These are phyloP conservation scores for Xerophyta viscosa DNA, from an alignment of 106 monocot species.

Conservation along the genomic window DNA sequence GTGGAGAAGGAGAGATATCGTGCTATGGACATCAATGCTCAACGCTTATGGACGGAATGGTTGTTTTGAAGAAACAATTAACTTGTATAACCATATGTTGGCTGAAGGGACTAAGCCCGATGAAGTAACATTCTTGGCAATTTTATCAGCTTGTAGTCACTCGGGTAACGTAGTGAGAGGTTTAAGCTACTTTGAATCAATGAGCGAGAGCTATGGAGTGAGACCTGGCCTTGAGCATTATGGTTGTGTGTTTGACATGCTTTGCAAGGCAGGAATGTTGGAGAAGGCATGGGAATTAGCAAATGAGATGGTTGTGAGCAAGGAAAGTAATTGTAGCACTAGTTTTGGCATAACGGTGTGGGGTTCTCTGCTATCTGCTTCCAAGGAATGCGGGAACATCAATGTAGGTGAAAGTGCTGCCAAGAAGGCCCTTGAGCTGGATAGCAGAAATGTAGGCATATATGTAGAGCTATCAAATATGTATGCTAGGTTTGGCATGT, in stretches of 20 bases:
- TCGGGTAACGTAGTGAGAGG: conserved; percentile 37
- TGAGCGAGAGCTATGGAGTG: conserved; percentile 17
- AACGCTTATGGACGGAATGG: conserved; percentile 52
- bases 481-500: conserved; percentile 52
- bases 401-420: conserved; percentile 37
- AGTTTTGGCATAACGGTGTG: conserved; percentile 23
- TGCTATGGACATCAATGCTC: conserved; percentile 68
- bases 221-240: conserved; percentile 42
- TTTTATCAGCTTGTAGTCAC: conserved; percentile 53
- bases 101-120: conserved; percentile 29
- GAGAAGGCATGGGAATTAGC: conserved; percentile 41
- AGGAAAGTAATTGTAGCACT: neutral
- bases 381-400: conserved; percentile 35
- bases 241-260: conserved; percentile 54
- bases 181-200: conserved; percentile 32
- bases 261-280: conserved; percentile 55
- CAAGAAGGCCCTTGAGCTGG: conserved; percentile 36
- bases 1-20: conserved; percentile 25
- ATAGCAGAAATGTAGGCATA: conserved; percentile 40
- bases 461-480: conserved; percentile 56
- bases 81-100: conserved; percentile 43
- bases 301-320: conserved; percentile 9
- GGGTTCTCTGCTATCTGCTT: conserved; percentile 48
- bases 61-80: conserved; percentile 29
- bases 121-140: conserved; percentile 38